A percentile compares a stretch with the other conserved stretches of the same genome.
phyloP scores from a whole-genome alignment of 2,329 filamentous ascomycete species.

The Cytospora piceicola region DNA sequence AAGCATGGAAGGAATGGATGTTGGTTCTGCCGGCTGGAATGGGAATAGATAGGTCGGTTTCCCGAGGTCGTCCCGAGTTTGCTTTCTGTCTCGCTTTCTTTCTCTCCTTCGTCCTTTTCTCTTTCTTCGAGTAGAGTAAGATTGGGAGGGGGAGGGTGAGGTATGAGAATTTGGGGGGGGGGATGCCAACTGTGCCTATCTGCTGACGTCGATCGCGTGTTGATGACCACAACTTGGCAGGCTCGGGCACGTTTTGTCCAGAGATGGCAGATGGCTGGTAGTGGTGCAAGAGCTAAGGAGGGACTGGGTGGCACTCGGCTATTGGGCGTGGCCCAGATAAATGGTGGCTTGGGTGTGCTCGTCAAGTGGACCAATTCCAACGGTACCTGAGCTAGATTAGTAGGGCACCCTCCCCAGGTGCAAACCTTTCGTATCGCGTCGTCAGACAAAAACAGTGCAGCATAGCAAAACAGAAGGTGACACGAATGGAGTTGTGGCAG shows the following conservation, averaged over 20 bases:
- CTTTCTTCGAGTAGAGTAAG: neutral
- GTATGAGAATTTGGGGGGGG: neutral
- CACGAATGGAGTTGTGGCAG: neutral
- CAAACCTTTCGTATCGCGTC: conserved; percentile 10
- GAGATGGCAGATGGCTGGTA: conserved; percentile 16
- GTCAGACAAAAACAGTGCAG: neutral
- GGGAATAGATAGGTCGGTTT: neutral
- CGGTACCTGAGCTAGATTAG: conserved; percentile 24
- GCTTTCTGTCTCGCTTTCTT: neutral
- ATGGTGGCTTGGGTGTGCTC: conserved; percentile 14
- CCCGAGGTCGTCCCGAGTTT: conserved; percentile 8
- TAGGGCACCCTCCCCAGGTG: conserved; percentile 13
- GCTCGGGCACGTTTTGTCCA: neutral
- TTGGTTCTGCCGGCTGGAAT: neutral
- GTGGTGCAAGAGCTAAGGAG: conserved; percentile 17
- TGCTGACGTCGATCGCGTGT: conserved; percentile 24
- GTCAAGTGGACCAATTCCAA: conserved; percentile 13
- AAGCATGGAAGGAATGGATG: neutral
- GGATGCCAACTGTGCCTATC: conserved; percentile 19
- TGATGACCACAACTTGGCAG: conserved; percentile 7
- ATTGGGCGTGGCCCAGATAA: conserved; percentile 17
- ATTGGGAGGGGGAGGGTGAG: neutral
- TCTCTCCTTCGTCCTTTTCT: neutral
- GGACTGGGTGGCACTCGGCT: conserved; percentile 22
- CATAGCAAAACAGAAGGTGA: neutral